phyloP scores from a whole-genome alignment of 2,329 filamentous ascomycete genomes.

The Arthrinium phaeospermum region DNA sequence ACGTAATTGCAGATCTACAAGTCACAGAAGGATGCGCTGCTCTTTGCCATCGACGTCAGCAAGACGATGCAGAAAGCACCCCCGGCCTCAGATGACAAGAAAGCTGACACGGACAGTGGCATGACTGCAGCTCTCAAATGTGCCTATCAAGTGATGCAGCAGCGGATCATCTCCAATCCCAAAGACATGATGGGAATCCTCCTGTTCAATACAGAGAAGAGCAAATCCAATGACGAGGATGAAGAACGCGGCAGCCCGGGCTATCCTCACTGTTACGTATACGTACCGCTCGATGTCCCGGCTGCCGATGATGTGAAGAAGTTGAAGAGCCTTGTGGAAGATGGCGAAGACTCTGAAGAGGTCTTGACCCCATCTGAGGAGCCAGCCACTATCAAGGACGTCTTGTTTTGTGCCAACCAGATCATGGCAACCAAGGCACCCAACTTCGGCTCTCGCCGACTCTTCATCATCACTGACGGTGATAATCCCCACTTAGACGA shows the following conservation, averaged over 20 bases:
- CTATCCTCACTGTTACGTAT: conserved; percentile 92
- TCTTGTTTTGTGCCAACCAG: conserved; percentile 94
- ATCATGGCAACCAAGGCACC: conserved; percentile 94
- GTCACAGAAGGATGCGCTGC: conserved; percentile 93
- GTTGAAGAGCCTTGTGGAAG: conserved; percentile 77
- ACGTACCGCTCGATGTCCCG: conserved; percentile 86
- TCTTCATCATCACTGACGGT: conserved; percentile 97
- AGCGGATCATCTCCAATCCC: conserved; percentile 95
- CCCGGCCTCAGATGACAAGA: conserved; percentile 70
- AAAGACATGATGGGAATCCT: conserved; percentile 97
- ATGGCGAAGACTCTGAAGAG: conserved; percentile 72
- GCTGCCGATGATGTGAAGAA: conserved; percentile 85
- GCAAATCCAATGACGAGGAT: conserved; percentile 75
- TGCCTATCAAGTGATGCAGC: conserved; percentile 94
- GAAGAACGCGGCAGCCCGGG: conserved; percentile 62
- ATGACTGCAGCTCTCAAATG: conserved; percentile 88
- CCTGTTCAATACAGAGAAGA: conserved; percentile 86
- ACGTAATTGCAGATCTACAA: conserved; percentile 73
- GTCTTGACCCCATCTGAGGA: conserved; percentile 74
- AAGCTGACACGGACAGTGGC: conserved; percentile 78
- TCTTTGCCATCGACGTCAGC: conserved; percentile 94
- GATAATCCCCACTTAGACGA: conserved; percentile 81
- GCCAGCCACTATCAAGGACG: conserved; percentile 79
- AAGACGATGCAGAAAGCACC: conserved; percentile 80
- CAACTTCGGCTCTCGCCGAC: conserved; percentile 87